Conservation (phyloP, 1,284 basidiomycete genomes). For the Ceratobasidium sp. region DNA sequence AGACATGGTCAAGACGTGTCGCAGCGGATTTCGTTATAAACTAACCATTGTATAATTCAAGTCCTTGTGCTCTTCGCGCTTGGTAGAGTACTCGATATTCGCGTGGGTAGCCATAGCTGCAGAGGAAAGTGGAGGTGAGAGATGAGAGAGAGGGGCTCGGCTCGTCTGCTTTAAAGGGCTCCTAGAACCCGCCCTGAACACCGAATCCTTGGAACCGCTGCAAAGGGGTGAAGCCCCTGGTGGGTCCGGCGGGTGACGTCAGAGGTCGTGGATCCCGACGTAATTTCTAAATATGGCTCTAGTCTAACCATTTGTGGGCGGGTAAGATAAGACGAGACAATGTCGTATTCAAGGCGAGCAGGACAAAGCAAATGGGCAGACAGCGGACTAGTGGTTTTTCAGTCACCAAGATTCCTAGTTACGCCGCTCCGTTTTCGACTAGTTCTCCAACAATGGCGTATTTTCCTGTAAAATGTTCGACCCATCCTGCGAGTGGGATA, state of each 20-base stretch:
- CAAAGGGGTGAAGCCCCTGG: too few relatives aligned
- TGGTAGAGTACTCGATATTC: conserved; percentile 35
- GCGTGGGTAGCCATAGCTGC: conserved; percentile 28
- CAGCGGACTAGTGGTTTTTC: not conserved
- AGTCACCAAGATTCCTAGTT: not conserved
- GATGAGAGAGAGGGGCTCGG: not conserved
- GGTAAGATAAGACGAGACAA: not conserved
- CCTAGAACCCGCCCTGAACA: not conserved
- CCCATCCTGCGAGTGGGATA: conserved; percentile 72
- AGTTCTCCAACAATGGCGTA: conserved; percentile 88
- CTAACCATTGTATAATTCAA: conserved; percentile 41
- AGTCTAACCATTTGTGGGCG: not conserved
- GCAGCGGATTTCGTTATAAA: not conserved
- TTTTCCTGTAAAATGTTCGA: conserved; percentile 89
- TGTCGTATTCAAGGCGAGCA: not conserved
- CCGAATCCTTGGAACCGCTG: not conserved
- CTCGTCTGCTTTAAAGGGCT: not conserved
- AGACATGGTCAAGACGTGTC: not conserved
- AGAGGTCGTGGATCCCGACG: too few relatives aligned
- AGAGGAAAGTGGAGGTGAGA: conserved; percentile 1
- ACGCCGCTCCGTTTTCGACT: conserved; percentile 75
- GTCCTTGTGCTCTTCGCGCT: conserved; percentile 2
- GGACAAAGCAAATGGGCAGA: not conserved
- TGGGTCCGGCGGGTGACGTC: too few relatives aligned
- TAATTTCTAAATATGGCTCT: too few relatives aligned